A percentile compares a stretch with the other conserved stretches of the same genome.
Evolutionary conservation across 2,329 filamentous ascomycete genomes (phyloP).

Genomic region (Simplicillium aogashimaense): DNA sequence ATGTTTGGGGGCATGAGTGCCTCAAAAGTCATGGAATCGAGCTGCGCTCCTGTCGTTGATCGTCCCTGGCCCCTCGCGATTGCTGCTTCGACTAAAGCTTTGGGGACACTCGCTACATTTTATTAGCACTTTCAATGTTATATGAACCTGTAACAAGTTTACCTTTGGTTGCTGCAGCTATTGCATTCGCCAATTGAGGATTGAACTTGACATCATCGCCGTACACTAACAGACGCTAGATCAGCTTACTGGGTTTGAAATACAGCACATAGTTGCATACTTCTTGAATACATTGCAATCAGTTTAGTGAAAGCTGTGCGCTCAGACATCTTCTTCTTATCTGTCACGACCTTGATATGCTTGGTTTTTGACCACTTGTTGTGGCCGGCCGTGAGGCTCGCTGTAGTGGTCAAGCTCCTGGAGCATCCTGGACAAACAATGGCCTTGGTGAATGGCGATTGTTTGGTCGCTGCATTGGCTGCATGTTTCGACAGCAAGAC

Average conservation of each 20-base stretch:
- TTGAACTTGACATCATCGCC: conserved; percentile 68
- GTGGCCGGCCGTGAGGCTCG: conserved; percentile 54
- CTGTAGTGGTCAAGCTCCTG: conserved; percentile 36
- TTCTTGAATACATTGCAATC: conserved; percentile 65
- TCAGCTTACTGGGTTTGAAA: neutral
- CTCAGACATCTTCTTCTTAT: conserved; percentile 66
- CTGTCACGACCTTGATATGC: conserved; percentile 84
- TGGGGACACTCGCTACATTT: conserved; percentile 61
- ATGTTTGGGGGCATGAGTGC: conserved; percentile 68
- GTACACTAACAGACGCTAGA: conserved; percentile 43
- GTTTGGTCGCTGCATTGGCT: too few species aligned
- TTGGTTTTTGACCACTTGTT: conserved; percentile 95
- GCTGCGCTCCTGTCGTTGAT: conserved; percentile 59
- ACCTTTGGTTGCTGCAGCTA: conserved; percentile 72
- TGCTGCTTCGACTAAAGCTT: conserved; percentile 72
- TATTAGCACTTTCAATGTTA: neutral
- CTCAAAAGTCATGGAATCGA: conserved; percentile 75
- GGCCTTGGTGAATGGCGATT: neutral
- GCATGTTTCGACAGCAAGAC: too few species aligned
- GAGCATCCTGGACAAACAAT: conserved; percentile 35
- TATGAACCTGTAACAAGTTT: conserved; percentile 10
- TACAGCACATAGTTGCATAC: conserved; percentile 30
- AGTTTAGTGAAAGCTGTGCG: conserved; percentile 60
- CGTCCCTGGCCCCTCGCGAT: conserved; percentile 83
- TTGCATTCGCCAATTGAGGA: conserved; percentile 61